Base-by-base conservation (phyloP, 1,284 basidiomycete species). In the Chondrostereum purpureum region DNA sequence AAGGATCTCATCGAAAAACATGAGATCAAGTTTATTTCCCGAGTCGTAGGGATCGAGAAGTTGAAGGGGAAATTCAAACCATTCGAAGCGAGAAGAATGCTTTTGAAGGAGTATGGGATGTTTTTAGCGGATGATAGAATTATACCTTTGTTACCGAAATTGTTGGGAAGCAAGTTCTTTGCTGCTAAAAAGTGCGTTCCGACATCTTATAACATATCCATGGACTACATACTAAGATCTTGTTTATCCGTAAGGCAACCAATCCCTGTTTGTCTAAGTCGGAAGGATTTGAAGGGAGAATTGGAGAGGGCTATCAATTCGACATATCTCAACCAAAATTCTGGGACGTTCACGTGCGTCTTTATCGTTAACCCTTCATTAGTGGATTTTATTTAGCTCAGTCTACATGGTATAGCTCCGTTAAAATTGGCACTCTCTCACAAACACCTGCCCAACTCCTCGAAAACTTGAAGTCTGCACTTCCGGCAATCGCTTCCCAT, bases 101-200 rank as follows among this genome's bases (percentile, higher is more conserved):
- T 99, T 24, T 68, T 95, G 55, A 85, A 87, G 59, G 92, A 95
- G 60, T 88, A 96, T 56, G 92, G 85, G 4, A 59, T 98, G 51
- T 99, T 98, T 68, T 73, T 99, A 24, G 92, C 91, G 16, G 95
- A 99, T 66, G 89, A 95, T 53, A 74, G 93, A 31, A 77, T 99
- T 31, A 71, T 96, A 18, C 83, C 88, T n/a, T 67, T 92, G 45
- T 74, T 98, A 50, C 95, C 95, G 2, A 82, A 80, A 49, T 65
- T 97, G 39, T 73, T 98, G 4, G 96, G 95, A 17, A 86, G 81
- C 50, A 88, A 87, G 55, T 98, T 92, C 75, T 93, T 97, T 55
- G 78, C 90, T 17, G 89, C 92, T 1, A 97, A 97, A 67, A 99
- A 98, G 91, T 92, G 57, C 39, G 75, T 65, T 13, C 35, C 20